These are phyloP conservation scores for Trifolium subterraneum DNA, from an alignment of 306 rosid genomes.

Conservation along the genomic window DNA sequence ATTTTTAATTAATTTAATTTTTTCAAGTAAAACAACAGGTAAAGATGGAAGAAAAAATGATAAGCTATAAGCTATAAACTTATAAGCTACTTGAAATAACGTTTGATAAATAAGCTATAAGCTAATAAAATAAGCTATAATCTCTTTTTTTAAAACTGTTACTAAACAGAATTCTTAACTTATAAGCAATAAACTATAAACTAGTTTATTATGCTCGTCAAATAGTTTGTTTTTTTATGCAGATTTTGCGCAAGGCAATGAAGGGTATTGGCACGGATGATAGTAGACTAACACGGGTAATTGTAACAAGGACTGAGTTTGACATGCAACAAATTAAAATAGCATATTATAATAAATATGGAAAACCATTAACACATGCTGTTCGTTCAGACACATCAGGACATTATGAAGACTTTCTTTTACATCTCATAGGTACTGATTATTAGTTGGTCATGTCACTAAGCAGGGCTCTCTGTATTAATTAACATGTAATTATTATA, in stretches of 20 bases:
- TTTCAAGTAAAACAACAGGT: too few species aligned
- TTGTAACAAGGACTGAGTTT: constrained; percentile 77
- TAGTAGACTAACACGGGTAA: constrained; percentile 53
- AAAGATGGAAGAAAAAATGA: too few species aligned
- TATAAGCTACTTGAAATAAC: too few species aligned
- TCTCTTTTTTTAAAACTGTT: too few species aligned
- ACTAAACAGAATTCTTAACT: too few species aligned
- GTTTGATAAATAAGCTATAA: too few species aligned
- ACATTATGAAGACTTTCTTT: constrained; percentile 69
- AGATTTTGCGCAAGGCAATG: constrained; percentile 74
- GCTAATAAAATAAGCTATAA: too few species aligned
- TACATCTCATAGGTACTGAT: constrained; percentile 62
- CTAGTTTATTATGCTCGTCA: too few species aligned
- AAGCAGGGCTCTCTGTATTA: background rate
- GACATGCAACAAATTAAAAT: constrained; percentile 73
- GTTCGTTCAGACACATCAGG: constrained; percentile 84
- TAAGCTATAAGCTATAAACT: too few species aligned
- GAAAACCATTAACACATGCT: constrained; percentile 60
- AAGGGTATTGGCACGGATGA: constrained; percentile 85
- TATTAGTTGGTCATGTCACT: constrained; percentile 24
- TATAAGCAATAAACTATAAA: too few species aligned
- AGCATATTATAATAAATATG: constrained; percentile 58
- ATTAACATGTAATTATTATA: background rate
- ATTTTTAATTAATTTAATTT: too few species aligned
- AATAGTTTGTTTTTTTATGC: constrained; percentile 7